Base-by-base conservation (phyloP, 495 filamentous ascomycete species). In the Aspergillus coremiiformis region DNA sequence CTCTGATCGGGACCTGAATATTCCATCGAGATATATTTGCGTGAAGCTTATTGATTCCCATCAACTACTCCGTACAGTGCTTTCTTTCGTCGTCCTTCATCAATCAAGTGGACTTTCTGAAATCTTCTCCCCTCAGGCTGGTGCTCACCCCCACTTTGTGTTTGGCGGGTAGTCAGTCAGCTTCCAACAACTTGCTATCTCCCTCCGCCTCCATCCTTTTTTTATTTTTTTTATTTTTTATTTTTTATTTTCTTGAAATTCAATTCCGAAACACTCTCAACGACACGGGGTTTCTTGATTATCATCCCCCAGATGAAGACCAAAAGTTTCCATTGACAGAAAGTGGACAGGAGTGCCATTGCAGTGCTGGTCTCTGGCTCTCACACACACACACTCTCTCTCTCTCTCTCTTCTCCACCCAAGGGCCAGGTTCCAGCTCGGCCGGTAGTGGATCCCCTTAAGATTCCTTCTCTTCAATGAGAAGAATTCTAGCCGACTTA, bases 161-260 rank as follows among this genome's bases (percentile, higher is more conserved):
- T 53, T 53, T 54, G 50, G 57, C 57, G 57, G 50, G 41, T 54
- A 50, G 53, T 30, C 44, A 60, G 57, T 60, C 57, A 56, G 53
- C 57, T 46, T 56, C 57, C 42, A 27, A n/a, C n/a, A n/a, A 8
- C 15, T 23, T 37, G 21, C 33, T 37, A 29, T 41, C 35, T 43
- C 33, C 24, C 24, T 42, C 35, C 37, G 17, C 8, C 19, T 41
- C 11, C 37, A 6, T 9, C 19, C 19, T 21, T 20, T 44, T 46
- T 49, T 45, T n/a, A 49, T 33, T 54, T 21, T 44, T 42, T 27
- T 4, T n/a, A n/a, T 20, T 44, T 46, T 49, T 45, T n/a, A 49
- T 33, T 54, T 21, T 44, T 42, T 27, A n/a, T 4, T 42, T 30
- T 49, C 45, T 48, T 55, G 12, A 20, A 44, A 47, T 42, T 19